Percentiles rank a stretch among this genome's conserved stretches.
Evolutionary conservation across 2,329 filamentous ascomycete species (phyloP).

Genomic region (Sporothrix brunneoviolacea): DNA sequence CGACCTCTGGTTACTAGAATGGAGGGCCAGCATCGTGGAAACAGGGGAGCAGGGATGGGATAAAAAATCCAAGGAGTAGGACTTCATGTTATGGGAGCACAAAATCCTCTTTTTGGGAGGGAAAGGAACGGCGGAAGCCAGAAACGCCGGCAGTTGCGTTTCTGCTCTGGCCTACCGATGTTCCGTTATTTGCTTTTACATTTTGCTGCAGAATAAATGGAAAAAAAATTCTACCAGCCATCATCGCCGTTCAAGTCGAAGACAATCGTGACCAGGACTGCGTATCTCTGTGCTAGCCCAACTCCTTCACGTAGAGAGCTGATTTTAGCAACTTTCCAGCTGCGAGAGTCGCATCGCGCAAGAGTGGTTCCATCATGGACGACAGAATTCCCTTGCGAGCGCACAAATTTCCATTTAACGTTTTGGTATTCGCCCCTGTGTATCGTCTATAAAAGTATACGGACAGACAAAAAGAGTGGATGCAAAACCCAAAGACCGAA

Average conservation of each 20-base stretch:
- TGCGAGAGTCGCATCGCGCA: too few relatives aligned
- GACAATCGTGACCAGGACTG: too few relatives aligned
- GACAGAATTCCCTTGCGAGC: too few relatives aligned
- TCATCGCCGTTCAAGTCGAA: too few relatives aligned
- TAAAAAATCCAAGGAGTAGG: not conserved
- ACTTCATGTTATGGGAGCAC: not conserved
- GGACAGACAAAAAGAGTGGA: not conserved
- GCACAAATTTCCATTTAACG: too few relatives aligned
- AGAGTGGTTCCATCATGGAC: too few relatives aligned
- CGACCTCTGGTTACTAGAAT: not conserved
- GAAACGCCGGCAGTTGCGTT: not conserved
- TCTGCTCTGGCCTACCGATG: not conserved
- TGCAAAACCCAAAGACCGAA: constrained; percentile 17
- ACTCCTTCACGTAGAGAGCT: too few relatives aligned
- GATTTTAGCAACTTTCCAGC: too few relatives aligned
- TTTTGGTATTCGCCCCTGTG: not conserved
- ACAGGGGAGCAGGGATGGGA: not conserved
- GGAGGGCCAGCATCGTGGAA: constrained; percentile 1
- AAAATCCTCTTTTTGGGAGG: not conserved
- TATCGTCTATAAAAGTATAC: not conserved
- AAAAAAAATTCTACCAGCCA: constrained; percentile 5
- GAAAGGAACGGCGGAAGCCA: not conserved
- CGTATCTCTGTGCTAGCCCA: too few relatives aligned
- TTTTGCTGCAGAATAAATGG: constrained; percentile 8
- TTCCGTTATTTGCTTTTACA: constrained; percentile 1